These are phyloP conservation scores for Castanospermum australe DNA, from an alignment of 306 rosid species.

Conservation along the genomic window DNA sequence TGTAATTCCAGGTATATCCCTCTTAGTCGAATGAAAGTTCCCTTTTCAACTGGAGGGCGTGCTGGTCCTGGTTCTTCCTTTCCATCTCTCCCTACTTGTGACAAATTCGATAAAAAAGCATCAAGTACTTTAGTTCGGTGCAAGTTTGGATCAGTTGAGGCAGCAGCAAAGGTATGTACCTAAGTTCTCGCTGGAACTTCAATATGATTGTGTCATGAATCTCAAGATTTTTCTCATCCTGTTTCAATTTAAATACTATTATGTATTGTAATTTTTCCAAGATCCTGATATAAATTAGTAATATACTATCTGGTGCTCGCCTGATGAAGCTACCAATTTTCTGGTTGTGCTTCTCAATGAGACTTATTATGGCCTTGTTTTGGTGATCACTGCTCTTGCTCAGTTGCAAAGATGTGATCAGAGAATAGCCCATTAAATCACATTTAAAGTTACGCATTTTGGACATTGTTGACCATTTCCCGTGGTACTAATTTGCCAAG, in stretches of 20 bases:
- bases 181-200: neutral
- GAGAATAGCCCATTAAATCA: neutral
- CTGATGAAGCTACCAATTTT: neutral
- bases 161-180: constrained; percentile 79
- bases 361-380: neutral
- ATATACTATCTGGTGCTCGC: neutral
- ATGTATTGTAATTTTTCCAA: neutral
- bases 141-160: constrained; percentile 77
- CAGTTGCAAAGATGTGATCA: neutral
- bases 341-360: neutral
- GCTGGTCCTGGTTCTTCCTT: constrained; percentile 50
- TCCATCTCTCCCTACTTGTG: constrained; percentile 61
- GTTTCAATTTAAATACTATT: neutral
- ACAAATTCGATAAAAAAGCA: constrained; percentile 53
- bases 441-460: neutral
- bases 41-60: constrained; percentile 39
- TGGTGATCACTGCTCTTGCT: neutral
- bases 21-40: constrained; percentile 54
- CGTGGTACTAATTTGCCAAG: too few relatives aligned
- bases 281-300: neutral
- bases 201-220: neutral
- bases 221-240: neutral
- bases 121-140: constrained; percentile 64
- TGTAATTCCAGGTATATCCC: constrained; percentile 76
- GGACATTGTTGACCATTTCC: too few relatives aligned